A percentile compares a stretch with the other conserved stretches of the same genome.
Conservation (phyloP, 2,329 filamentous ascomycete species). For the Fonsecaea pedrosoi region DNA sequence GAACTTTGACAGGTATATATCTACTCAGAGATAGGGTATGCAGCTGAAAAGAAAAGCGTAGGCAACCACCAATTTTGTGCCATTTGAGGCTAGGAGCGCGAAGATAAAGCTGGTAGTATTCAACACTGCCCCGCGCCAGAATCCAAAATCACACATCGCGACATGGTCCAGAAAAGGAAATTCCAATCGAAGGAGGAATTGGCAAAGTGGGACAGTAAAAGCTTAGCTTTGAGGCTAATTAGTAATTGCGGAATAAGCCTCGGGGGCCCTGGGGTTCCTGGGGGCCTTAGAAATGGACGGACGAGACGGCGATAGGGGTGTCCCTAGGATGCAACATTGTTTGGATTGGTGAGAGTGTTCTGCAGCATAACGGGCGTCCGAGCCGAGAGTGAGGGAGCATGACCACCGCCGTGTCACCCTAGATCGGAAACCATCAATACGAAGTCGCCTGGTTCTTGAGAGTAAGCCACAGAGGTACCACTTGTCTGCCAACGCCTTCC, state of each 20-base stretch:
- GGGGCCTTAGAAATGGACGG: background rate
- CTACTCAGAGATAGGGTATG: background rate
- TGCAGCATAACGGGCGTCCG: background rate
- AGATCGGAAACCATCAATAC: background rate
- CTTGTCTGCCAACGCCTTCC: background rate
- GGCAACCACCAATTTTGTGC: background rate
- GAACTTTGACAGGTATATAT: background rate
- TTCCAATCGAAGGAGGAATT: background rate
- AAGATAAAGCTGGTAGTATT: background rate
- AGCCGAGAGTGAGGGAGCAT: background rate
- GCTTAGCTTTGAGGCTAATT: slow-evolving; percentile 13
- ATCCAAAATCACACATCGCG: slow-evolving; percentile 6
- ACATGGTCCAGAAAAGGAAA: slow-evolving; percentile 14
- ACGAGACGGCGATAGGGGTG: background rate
- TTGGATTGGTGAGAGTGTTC: background rate
- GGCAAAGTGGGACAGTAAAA: slow-evolving; percentile 12
- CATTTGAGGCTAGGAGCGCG: slow-evolving; percentile 20
- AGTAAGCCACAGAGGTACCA: background rate
- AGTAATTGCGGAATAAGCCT: background rate
- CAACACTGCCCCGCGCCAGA: slow-evolving; percentile 13
- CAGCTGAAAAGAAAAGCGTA: background rate
- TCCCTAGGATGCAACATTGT: background rate
- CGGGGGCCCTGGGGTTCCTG: too few species aligned
- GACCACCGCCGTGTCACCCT: background rate
- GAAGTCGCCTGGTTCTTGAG: background rate